These are phyloP conservation scores for Nakazawaea siamensis DNA, from an alignment of 805 yeast species.

Conservation along the genomic window DNA sequence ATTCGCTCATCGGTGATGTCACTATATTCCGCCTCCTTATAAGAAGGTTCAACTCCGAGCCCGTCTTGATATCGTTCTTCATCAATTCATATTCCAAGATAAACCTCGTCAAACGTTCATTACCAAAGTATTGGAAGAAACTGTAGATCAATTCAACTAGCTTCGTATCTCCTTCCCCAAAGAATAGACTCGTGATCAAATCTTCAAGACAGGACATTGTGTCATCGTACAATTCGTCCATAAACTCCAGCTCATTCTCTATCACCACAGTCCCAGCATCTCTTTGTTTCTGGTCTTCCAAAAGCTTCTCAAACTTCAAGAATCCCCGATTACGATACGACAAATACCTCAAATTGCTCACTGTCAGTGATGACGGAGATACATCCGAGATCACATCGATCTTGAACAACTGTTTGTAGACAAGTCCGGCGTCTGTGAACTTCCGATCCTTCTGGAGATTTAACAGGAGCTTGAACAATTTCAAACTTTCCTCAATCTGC, in stretches of 20 bases:
- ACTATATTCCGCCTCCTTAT: conserved; percentile 5
- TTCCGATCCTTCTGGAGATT: conserved; percentile 43
- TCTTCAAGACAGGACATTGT: conserved; percentile 41
- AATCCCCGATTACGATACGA: conserved; percentile 79
- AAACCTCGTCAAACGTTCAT: conserved; percentile 41
- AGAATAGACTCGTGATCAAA: conserved; percentile 53
- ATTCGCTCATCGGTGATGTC: conserved; percentile 1
- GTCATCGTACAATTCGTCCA: conserved; percentile 13
- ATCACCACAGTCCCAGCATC: neutral
- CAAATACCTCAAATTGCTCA: conserved; percentile 67
- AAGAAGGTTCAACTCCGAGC: conserved; percentile 8
- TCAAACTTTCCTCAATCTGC: conserved; percentile 82
- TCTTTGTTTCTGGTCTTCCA: conserved; percentile 13
- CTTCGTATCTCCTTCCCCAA: conserved; percentile 58
- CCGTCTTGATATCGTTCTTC: conserved; percentile 24
- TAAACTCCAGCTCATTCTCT: conserved; percentile 14
- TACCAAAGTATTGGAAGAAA: conserved; percentile 41
- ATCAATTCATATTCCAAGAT: conserved; percentile 52
- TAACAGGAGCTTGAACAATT: conserved; percentile 65
- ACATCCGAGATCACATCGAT: conserved; percentile 54
- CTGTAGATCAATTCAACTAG: conserved; percentile 42
- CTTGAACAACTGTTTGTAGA: conserved; percentile 56
- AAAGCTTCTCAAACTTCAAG: conserved; percentile 40
- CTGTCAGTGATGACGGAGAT: conserved; percentile 50
- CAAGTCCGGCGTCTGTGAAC: conserved; percentile 38